Evolutionary conservation across 1,284 basidiomycete species (phyloP).

Genomic region (Ganoderma lingzhi): DNA sequence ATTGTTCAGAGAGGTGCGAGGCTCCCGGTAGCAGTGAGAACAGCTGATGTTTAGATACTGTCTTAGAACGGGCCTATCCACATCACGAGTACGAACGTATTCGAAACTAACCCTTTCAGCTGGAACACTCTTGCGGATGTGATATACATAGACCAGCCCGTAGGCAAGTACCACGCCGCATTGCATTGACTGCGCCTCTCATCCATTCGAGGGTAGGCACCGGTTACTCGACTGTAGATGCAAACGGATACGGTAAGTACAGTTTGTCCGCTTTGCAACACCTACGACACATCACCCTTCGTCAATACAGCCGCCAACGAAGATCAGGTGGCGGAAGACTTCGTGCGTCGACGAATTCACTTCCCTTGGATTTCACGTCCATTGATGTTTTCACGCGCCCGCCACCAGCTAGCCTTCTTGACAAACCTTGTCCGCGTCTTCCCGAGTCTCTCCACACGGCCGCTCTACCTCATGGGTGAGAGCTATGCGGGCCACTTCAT

Average conservation of each 20-base stretch:
- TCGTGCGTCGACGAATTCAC: constrained; percentile 52
- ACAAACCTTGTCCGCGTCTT: constrained; percentile 40
- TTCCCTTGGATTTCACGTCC: neutral
- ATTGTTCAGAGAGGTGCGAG: constrained; percentile 65
- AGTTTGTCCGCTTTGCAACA: neutral
- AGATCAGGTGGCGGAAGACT: constrained; percentile 72
- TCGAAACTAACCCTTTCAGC: constrained; percentile 56
- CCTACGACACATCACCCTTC: neutral
- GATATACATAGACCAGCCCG: constrained; percentile 78
- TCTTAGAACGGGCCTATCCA: constrained; percentile 74
- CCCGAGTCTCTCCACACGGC: constrained; percentile 38
- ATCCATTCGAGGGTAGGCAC: constrained; percentile 48
- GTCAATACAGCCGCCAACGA: constrained; percentile 62
- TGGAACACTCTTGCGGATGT: constrained; percentile 71
- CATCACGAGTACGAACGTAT: constrained; percentile 58
- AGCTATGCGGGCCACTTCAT: constrained; percentile 43
- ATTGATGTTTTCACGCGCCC: neutral
- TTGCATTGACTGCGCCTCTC: constrained; percentile 12
- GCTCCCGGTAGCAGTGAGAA: neutral
- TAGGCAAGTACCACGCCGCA: constrained; percentile 36
- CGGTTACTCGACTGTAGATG: constrained; percentile 74
- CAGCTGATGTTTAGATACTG: neutral
- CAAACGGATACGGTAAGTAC: constrained; percentile 39
- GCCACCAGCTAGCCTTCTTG: constrained; percentile 34
- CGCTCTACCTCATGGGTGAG: constrained; percentile 41